These are phyloP conservation scores for Phytopythium helicoides DNA, from an alignment of 352 stramenopile species.

Conservation along the genomic window DNA sequence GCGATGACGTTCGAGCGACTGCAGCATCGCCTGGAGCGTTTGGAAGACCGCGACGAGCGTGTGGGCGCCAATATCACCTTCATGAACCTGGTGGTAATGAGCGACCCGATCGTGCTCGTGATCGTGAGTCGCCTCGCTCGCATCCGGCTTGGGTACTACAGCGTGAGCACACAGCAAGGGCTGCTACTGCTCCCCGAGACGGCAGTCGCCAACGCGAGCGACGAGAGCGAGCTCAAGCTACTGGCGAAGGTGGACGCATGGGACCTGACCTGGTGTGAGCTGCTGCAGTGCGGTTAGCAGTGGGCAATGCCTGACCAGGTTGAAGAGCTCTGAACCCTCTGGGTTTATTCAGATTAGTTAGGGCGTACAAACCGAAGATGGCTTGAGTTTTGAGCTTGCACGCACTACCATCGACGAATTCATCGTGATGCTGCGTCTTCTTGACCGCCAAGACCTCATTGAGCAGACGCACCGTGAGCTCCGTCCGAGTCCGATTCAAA, in stretches of 20 bases:
- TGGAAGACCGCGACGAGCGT: constrained; percentile 14
- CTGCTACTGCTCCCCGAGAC: too few relatives aligned
- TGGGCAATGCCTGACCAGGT: background rate
- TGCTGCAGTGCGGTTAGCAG: background rate
- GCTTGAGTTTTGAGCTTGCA: too few relatives aligned
- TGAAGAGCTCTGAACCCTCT: too few relatives aligned
- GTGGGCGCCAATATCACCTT: constrained; percentile 29
- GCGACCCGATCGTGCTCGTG: constrained; percentile 27
- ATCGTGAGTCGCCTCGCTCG: background rate
- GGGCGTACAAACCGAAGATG: too few relatives aligned
- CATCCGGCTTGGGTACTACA: background rate
- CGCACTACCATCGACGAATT: too few relatives aligned
- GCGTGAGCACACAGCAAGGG: background rate
- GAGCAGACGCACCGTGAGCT: too few relatives aligned
- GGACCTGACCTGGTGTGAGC: background rate
- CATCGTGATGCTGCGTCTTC: too few relatives aligned
- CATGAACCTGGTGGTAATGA: constrained; percentile 43
- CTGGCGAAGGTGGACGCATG: background rate
- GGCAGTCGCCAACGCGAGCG: background rate
- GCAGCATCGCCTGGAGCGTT: constrained; percentile 23
- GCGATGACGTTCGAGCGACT: constrained; percentile 10
- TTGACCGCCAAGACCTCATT: too few relatives aligned
- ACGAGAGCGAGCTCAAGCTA: background rate
- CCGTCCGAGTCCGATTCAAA: too few relatives aligned
- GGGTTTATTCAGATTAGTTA: too few relatives aligned